These are phyloP conservation scores for Lipomyces yamadae DNA, from an alignment of 805 yeast species.

Conservation along the genomic window DNA sequence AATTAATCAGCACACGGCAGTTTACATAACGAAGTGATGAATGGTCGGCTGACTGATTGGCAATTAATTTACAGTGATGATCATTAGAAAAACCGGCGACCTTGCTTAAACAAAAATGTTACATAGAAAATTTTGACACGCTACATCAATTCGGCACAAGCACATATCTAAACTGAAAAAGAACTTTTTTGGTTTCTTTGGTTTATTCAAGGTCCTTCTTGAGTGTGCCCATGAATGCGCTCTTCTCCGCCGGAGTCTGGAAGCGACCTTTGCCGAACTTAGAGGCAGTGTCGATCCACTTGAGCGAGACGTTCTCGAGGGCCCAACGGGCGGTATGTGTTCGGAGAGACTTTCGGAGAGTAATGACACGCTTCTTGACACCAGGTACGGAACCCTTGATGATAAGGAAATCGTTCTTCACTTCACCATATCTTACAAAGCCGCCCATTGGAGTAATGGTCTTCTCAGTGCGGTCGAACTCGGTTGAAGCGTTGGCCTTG, in stretches of 20 bases:
- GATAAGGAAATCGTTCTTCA: slow-evolving; percentile 96
- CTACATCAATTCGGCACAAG: not conserved
- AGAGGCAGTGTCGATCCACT: slow-evolving; percentile 99
- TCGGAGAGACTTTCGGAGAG: slow-evolving; percentile 98
- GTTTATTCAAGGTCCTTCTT: slow-evolving; percentile 53
- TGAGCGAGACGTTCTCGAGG: slow-evolving; percentile 91
- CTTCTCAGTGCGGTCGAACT: slow-evolving; percentile 99
- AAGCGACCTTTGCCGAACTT: slow-evolving; percentile 99
- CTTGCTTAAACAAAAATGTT: not conserved
- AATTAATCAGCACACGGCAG: no score
- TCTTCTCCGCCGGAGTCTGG: slow-evolving; percentile 99
- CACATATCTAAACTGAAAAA: not conserved
- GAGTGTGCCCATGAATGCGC: slow-evolving; percentile 98
- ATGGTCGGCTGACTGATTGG: not conserved
- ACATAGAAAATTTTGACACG: not conserved
- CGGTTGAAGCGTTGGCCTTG: slow-evolving; percentile 93
- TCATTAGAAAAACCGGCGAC: slow-evolving; percentile 3
- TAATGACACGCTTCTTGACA: slow-evolving; percentile 98
- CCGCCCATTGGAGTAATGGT: slow-evolving; percentile 99
- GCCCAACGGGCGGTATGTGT: slow-evolving; percentile 98
- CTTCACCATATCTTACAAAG: slow-evolving; percentile 98
- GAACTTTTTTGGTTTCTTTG: not conserved
- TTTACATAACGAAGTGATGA: not conserved
- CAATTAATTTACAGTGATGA: not conserved
- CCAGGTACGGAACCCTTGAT: slow-evolving; percentile 99